Evolutionary conservation across 805 yeast species (phyloP), one percentile per base, ranked within the genome.

Genomic region (Jamesozyma lodderae): DNA sequence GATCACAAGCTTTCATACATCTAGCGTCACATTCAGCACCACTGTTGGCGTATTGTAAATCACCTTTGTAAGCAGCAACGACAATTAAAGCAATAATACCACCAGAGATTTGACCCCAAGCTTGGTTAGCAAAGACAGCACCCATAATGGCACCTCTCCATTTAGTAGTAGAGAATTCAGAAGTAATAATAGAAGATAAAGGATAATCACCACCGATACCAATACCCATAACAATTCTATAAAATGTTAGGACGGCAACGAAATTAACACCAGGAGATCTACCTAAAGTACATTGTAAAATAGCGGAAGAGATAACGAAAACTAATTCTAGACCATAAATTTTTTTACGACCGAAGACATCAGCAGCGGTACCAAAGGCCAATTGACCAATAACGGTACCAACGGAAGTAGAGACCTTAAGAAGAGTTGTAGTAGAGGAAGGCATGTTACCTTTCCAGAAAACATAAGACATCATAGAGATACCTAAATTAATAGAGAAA

Each of bases 131-230:
- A 64, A 88, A 88, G 41, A 86, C 95, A 21, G 95, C 94, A 58
- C 84, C 87, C 95, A 86, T 86, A 53, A 85, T 85, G 48, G 95
- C 95, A 73, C 96, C 96, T 78, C 96, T 83, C 94, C 95, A 86
- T 64, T 82, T 85, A 49, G 95, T 86, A 42, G 95, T 84, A 20
- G 95, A 74, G 56, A 86, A 86, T 69, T 86, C 96, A 41, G 95
- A 80, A 8, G 95, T 81, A 48, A 86, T 86, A 61, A 86, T 81
- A n/a, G 95, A 84, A 14, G 95, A 84, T 55, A 87, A 72, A 50
- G 96, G 95, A 63, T 86, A 86, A 68, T 86, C 96, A 73, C 95
- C 96, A 69, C 96, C 96, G 52, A 86, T 87, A 77, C 96, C 96
- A 53, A 87, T 80, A 72, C 96, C 96, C 85, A 79, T 81, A 46